Evolutionary conservation across 2,329 filamentous ascomycete genomes (phyloP), one percentile per base, ranked within the genome.

Genomic region (Tolypocladium ophioglossoides): DNA sequence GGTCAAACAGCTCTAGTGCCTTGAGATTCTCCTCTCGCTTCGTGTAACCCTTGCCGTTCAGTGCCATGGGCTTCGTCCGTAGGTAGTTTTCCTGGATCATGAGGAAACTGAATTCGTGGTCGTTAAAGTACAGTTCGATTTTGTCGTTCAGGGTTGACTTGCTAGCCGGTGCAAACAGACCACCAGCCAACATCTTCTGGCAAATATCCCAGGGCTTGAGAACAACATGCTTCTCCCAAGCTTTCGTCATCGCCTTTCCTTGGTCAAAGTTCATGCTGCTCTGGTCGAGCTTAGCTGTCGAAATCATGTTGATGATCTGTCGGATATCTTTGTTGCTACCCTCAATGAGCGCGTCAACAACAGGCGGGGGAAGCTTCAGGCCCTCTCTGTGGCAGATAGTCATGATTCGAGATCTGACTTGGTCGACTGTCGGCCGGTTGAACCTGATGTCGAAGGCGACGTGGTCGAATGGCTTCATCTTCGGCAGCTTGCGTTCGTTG

Each of bases 51-150:
- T 74, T 73, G 51, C 76, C 77, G 57, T 76, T 79, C 4, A 88
- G 74, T 5, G 71, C 77, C 57, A 84, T 78, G 3, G 94, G 94
- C 57, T 85, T 89, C 2, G 90, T 91, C 58, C 84, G 86, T 14
- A 99, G 78, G 63, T 99, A 99, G 66, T 99, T 99, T 70, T 99
- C 95, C 68, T 99, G 94, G 49, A 99, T 84, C 94, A 99, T 97
- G 52, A 99, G 77, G 65, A 86, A 94, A 64, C 91, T 96, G 72
- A 97, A 95, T 64, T 99, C 94, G 66, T 99, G 94, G 64, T 99
- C 94, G 69, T 99, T 97, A 77, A 99, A 99, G 70, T 99, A 99
- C 1, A 99, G 82, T 71, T 99, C 92, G 58, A 95, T 94, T 77
- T 99, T 99, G 70, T 99, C 92, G 67, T 97, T 97, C 38, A 99